phyloP scores from a whole-genome alignment of 768 basidiomycete species.

The Clavaria fumosa region DNA sequence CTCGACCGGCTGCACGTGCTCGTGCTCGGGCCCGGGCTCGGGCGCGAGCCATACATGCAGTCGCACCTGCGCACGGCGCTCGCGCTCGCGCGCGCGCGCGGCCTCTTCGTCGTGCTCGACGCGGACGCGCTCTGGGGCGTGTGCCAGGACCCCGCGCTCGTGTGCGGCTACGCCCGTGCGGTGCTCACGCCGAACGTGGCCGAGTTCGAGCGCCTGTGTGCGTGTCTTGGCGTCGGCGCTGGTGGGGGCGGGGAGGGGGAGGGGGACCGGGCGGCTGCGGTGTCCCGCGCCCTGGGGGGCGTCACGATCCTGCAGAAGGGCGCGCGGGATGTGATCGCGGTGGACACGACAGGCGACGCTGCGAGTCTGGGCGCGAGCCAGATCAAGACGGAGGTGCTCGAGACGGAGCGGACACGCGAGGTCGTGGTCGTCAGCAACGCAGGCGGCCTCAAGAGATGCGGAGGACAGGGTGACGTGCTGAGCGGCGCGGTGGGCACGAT shows the following conservation, averaged over 20 bases:
- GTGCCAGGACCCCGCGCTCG: conserved; percentile 53
- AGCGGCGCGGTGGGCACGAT: conserved; percentile 80
- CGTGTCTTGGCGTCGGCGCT: conserved; percentile 51
- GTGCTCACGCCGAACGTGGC: conserved; percentile 91
- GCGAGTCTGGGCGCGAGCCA: conserved; percentile 31
- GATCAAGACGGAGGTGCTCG: conserved; percentile 26
- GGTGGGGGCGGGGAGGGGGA: conserved; percentile 22
- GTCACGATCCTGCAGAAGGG: conserved; percentile 90
- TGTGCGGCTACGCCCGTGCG: conserved; percentile 74
- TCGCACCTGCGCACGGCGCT: conserved; percentile 63
- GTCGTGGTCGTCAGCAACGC: conserved; percentile 48
- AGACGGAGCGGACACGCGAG: conserved; percentile 40
- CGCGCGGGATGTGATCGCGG: conserved; percentile 62
- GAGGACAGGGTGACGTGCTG: conserved; percentile 92
- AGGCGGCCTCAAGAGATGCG: conserved; percentile 85
- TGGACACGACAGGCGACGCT: conserved; percentile 46
- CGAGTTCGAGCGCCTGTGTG: conserved; percentile 77
- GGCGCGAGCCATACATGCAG: conserved; percentile 86
- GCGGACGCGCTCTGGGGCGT: conserved; percentile 85
- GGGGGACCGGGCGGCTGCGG: conserved; percentile 43
- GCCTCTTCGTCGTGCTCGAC: conserved; percentile 87
- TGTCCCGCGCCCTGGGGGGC: conserved; percentile 69
- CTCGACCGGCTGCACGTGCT: conserved; percentile 83
- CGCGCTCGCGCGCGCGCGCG: conserved; percentile 47
- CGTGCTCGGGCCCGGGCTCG: conserved; percentile 88